Evolutionary conservation across 345 rosid species (phyloP).

Genomic region (Eucalyptus curtisii): DNA sequence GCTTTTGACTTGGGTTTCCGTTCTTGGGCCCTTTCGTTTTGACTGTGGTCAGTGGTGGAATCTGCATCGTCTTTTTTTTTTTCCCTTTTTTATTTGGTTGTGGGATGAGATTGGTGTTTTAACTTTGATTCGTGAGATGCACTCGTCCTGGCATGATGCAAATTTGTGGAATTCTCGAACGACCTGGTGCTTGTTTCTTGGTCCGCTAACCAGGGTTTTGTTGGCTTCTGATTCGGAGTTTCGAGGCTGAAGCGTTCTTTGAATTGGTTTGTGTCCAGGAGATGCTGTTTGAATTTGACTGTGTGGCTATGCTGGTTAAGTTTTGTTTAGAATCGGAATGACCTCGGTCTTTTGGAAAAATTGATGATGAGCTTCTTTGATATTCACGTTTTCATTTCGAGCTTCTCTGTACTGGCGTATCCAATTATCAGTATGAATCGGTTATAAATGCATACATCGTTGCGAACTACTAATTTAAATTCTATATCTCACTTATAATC

Average conservation of each 20-base stretch:
- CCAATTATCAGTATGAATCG: not conserved
- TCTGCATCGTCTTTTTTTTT: not conserved
- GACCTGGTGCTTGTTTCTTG: not conserved
- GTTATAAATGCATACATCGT: not conserved
- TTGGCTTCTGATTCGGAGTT: not conserved
- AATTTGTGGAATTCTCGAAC: not conserved
- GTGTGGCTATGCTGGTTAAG: not conserved
- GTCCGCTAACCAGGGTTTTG: not conserved
- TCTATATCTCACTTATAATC: not conserved
- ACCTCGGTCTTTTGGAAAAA: not conserved
- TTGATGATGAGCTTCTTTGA: not conserved
- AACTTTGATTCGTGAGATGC: not conserved
- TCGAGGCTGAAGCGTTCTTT: not conserved
- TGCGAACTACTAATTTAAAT: not conserved
- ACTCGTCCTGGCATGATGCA: not conserved
- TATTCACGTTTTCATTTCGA: not conserved
- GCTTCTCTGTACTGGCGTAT: not conserved
- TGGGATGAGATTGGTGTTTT: not conserved
- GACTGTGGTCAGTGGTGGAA: not conserved
- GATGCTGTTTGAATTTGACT: not conserved
- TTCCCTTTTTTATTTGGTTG: not conserved
- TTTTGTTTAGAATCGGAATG: not conserved
- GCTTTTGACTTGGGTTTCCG: not conserved
- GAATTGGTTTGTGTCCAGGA: not conserved
- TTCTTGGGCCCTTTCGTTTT: not conserved